phyloP scores from a whole-genome alignment of 805 yeast genomes.

The Vanderwaltozyma yarrowii region DNA sequence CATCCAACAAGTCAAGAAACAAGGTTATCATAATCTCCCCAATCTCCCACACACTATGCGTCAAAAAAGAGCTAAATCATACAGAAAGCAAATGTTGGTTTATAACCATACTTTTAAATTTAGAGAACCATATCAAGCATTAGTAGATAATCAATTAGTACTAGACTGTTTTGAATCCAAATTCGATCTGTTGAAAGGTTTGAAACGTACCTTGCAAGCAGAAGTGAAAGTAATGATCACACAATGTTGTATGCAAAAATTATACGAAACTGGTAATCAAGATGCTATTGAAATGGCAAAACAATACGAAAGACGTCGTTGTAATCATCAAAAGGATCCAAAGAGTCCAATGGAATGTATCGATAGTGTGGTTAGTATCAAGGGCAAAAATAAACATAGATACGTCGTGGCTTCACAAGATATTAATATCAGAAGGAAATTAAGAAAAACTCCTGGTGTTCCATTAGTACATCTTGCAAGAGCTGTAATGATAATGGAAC shows the following conservation, averaged over 20 bases:
- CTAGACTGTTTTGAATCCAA: slow-evolving; percentile 54
- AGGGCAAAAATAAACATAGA: slow-evolving; percentile 80
- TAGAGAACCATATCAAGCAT: slow-evolving; percentile 85
- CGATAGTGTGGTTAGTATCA: slow-evolving; percentile 52
- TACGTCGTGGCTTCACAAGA: slow-evolving; percentile 84
- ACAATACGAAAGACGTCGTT: slow-evolving; percentile 79
- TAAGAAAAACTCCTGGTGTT: slow-evolving; percentile 78
- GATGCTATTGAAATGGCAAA: slow-evolving; percentile 75
- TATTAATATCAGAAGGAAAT: slow-evolving; percentile 50
- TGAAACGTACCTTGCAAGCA: slow-evolving; percentile 72
- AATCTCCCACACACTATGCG: slow-evolving; percentile 69
- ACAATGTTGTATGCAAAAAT: slow-evolving; percentile 86
- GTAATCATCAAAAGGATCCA: slow-evolving; percentile 68
- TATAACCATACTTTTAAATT: slow-evolving; percentile 81
- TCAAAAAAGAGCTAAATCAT: slow-evolving; percentile 91
- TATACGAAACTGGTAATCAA: slow-evolving; percentile 64
- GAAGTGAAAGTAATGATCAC: slow-evolving; percentile 87
- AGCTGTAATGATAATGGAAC: slow-evolving; percentile 94
- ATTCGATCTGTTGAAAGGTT: slow-evolving; percentile 72
- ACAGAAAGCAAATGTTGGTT: slow-evolving; percentile 84
- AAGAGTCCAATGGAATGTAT: slow-evolving; percentile 68
- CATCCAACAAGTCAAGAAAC: slow-evolving; percentile 2
- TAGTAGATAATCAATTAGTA: slow-evolving; percentile 75
- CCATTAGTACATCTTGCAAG: slow-evolving; percentile 82
- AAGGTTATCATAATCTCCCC: too few species aligned